Evolutionary conservation across 2,329 filamentous ascomycete genomes (phyloP), one percentile per base, ranked within the genome.

Genomic region (Epichloe aotearoae): DNA sequence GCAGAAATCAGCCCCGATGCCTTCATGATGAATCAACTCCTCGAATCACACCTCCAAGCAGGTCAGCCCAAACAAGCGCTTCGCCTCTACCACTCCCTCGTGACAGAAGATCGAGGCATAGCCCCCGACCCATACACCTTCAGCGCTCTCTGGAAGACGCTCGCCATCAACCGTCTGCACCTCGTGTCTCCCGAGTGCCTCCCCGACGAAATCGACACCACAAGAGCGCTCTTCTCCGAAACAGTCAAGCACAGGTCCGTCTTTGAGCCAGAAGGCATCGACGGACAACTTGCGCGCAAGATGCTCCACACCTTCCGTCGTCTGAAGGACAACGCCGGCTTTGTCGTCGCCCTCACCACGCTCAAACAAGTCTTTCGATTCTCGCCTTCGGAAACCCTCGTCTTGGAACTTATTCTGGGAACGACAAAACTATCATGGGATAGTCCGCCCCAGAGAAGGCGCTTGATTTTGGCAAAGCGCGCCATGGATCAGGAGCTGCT

Each of bases 21-120:
- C 8, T 86, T 83, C 64, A 84, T 90, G 68, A 80, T 90, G 73
- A 93, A 91, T 64, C 84, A 89, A 61, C 69, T 90, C 20, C 76
- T 93, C 26, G 79, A 81, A 53, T 79, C 81, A 6, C 76, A 83
- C 54, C 73, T 84, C 45, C 76, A 81, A 53, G 75, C 76, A 52
- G 77, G 78, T 47, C 70, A 79, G 49, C 71, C 74, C 43, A 64
- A 67, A 23, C 69, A 75, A 47, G 78, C 84, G 0, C 72, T 76
- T 58, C 61, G 66, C 3, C 72, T 82, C 33, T 87, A 82, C 63
- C 62, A 67, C 10, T 64, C 67, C 17, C 73, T 87, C 61, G 74
- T 76, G 33, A 57, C 64, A 10, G 66, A 73, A 26, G 30, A 11
- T 30, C 67, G 69, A 37, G 68, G 66, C 34, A 62, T 84, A 40